Conservation (phyloP, 1,284 basidiomycete genomes). For the Xerocomus amazonicus region DNA sequence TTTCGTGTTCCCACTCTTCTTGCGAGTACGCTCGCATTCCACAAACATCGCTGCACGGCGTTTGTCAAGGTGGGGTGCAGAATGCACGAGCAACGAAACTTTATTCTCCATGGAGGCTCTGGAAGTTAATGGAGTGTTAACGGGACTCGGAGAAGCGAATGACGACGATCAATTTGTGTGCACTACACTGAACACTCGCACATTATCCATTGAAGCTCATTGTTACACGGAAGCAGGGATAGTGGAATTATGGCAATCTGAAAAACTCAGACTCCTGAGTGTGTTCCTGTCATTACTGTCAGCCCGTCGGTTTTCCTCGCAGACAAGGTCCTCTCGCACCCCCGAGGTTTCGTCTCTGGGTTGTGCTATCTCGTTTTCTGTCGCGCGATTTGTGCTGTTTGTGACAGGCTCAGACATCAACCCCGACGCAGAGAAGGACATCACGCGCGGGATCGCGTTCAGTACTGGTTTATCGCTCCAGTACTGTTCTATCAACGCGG, state of each 20-base stretch:
- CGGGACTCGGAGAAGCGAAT: constrained; percentile 46
- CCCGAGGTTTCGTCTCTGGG: constrained; percentile 48
- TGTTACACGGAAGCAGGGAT: constrained; percentile 59
- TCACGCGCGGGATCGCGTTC: constrained; percentile 71
- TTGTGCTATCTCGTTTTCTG: constrained; percentile 52
- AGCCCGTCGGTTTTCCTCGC: constrained; percentile 24
- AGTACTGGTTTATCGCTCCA: constrained; percentile 57
- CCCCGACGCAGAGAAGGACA: constrained; percentile 58
- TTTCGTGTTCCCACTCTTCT: constrained; percentile 43
- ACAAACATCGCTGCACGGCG: constrained; percentile 19
- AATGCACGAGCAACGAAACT: constrained; percentile 43
- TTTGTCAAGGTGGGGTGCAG: constrained; percentile 31
- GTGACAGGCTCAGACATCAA: constrained; percentile 77
- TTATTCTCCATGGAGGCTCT: constrained; percentile 57
- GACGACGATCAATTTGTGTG: constrained; percentile 41
- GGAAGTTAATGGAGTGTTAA: constrained; percentile 43
- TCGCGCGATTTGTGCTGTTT: constrained; percentile 65
- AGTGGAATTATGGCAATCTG: constrained; percentile 71
- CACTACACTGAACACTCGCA: constrained; percentile 45
- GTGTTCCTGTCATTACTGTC: constrained; percentile 33
- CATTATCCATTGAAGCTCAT: constrained; percentile 50
- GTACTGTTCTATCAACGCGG: constrained; percentile 55
- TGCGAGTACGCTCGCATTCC: constrained; percentile 40
- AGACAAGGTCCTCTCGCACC: constrained; percentile 27
- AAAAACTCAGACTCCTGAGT: constrained; percentile 54